Evolutionary conservation across 176 grass and related monocot species (phyloP), one percentile per base, ranked within the genome.

Genomic region (Bonia amplexicaulis): DNA sequence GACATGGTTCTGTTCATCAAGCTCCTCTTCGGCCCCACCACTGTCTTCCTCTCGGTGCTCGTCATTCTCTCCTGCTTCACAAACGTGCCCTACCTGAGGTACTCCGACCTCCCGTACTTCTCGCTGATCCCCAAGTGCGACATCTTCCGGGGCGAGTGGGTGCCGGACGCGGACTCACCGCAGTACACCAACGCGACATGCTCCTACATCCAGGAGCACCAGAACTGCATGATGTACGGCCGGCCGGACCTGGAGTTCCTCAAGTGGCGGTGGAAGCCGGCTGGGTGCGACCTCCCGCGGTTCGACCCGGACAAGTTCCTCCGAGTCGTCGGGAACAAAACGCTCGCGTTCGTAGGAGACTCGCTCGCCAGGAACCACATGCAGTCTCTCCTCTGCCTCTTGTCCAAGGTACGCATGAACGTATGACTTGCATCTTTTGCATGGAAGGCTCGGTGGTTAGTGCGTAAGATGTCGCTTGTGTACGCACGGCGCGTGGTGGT

Each of bases 71-170:
- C 83, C 78, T 90, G 64, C 88, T 77, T 90, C 83, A 82, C 71
- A 53, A 86, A 79, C 64, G 65, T 82, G 31, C 73, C 86, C 42
- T n/a, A 77, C 65, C 65, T 83, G 44, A 77, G 55, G 23, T 86
- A 70, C 83, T 65, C 25, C 78, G 44, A 20, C 19, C 13, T 86
- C 31, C 25, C 74, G n/a, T 29, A 71, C 87, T 15, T 84, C 12
- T 31, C 66, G 17, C 33, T 15, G 27, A 47, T 55, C 29, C 62
- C 87, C 77, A 81, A 44, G 77, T 91, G 89, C 76, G 81, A 91
- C 85, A 88, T 91, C 74, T 91, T 81, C 85, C 85, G 69, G 1
- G 89, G 89, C 52, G 81, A 91, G 52, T 91, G 89, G 89, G 89
- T 81, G 40, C 81, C 85, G 23, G 81, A 91, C 70, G 77, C 79